These are phyloP conservation scores for Pelargonium australe DNA, from an alignment of 441 rosid species.

Conservation along the genomic window DNA sequence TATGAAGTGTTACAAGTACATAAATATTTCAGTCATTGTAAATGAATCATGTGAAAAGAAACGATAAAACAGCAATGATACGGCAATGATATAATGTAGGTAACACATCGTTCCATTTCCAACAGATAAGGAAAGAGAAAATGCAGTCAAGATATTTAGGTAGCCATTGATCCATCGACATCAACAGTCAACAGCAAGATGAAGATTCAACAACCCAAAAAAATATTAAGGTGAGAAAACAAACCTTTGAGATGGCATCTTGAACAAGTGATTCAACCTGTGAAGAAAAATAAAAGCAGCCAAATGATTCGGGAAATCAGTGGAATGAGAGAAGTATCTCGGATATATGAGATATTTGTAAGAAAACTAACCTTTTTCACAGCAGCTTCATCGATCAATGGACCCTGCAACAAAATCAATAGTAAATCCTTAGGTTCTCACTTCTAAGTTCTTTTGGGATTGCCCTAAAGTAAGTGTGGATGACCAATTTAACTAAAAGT, in stretches of 20 bases:
- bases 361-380: conserved; percentile 58
- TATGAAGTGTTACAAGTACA: conserved; percentile 8
- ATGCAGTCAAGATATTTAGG: background rate
- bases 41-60: background rate
- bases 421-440: conserved; percentile 14
- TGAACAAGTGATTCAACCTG: conserved; percentile 82
- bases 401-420: conserved; percentile 55
- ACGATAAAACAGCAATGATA: background rate
- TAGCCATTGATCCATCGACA: background rate
- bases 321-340: conserved; percentile 10
- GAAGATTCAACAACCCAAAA: background rate
- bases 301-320: conserved; percentile 9
- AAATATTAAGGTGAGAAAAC: conserved; percentile 18
- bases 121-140: background rate
- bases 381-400: conserved; percentile 90
- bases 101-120: background rate
- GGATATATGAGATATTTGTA: conserved; percentile 13
- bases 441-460: no score
- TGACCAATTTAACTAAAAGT: no score
- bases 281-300: conserved; percentile 16
- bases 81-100: background rate
- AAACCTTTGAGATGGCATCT: conserved; percentile 87
- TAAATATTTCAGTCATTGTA: background rate
- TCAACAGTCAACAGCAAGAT: background rate
- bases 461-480: no score